Base-by-base conservation (phyloP, 768 basidiomycete genomes). In the Tylopilus intermedius region DNA sequence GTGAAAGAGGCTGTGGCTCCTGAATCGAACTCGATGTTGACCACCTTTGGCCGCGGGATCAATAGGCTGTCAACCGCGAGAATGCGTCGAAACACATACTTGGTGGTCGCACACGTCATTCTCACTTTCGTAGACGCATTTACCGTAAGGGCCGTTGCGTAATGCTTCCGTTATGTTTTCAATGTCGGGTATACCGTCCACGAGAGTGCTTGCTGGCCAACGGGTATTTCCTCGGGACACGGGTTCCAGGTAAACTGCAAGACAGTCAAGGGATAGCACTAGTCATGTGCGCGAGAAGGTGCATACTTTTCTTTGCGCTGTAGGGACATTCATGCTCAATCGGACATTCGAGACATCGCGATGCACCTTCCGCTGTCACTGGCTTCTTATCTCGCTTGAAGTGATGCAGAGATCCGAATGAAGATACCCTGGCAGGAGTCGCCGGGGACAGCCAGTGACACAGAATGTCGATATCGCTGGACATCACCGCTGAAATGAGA, bases 81-180 rank as follows among this genome's bases (percentile, higher is more conserved):
- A 22, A 41, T 24, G 45, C 21, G 40, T 22, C 27, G 26, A 26
- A 14, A 37, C 6, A 41, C 66, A 35, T 49, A 76, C 79, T 70
- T 94, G 91, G 58, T 94, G 84, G 69, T 94, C 91, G 61, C 87
- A 90, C 44, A 94, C 90, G 63, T 94, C 86, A 64, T 94, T 94
- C 41, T 78, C 73, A 49, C 81, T 78, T 64, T 92, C 90, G 66
- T 94, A 94, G 6, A 91, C 90, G 62, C 92, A 94, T 51, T 74
- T 70, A 0, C 92, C 92, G 54, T 92, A 93, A 15, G 85, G 82
- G 3, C 86, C 83, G 4, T 69, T 73, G 44, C 72, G 76, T n/a
- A 94, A 72, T 0, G 88, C 90, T 2, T 78, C 77, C 0, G 82
- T 83, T 53, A 94, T 74, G 65, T 86, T 93, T 71, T 94, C 92